phyloP scores from a whole-genome alignment of 192 early-diverging fungal genomes.

The Linnemannia schmuckeri region DNA sequence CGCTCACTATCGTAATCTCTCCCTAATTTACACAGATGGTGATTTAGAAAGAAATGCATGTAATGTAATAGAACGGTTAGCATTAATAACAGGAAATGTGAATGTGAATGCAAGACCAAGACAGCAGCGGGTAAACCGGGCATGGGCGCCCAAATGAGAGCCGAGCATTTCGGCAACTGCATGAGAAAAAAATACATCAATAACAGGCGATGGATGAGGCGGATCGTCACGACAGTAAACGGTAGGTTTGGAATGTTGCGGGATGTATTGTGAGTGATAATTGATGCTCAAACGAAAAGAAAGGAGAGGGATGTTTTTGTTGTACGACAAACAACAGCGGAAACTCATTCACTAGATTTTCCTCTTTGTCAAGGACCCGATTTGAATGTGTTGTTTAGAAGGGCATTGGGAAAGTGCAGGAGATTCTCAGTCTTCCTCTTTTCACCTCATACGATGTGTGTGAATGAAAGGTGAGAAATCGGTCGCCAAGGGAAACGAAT shows the following conservation, averaged over 20 bases:
- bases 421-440: background rate
- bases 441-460: background rate
- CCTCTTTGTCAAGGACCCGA: background rate
- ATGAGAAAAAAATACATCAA: background rate
- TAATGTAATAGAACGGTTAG: background rate
- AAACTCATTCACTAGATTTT: background rate
- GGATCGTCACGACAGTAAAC: background rate
- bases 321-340: background rate
- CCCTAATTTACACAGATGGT: conserved; percentile 16
- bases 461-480: too few species aligned
- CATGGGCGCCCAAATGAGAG: background rate
- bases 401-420: background rate
- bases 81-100: background rate
- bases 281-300: background rate
- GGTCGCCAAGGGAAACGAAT: background rate
- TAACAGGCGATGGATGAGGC: background rate
- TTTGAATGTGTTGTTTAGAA: background rate
- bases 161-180: background rate
- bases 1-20: conserved; percentile 53
- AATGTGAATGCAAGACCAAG: background rate
- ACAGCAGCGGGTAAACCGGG: background rate
- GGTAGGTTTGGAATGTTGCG: background rate
- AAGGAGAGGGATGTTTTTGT: background rate
- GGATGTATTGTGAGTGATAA: background rate
- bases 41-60: background rate